Evolutionary conservation across 805 yeast species (phyloP), one percentile per base, ranked within the genome.

Genomic region (Pichia cephalocereana): DNA sequence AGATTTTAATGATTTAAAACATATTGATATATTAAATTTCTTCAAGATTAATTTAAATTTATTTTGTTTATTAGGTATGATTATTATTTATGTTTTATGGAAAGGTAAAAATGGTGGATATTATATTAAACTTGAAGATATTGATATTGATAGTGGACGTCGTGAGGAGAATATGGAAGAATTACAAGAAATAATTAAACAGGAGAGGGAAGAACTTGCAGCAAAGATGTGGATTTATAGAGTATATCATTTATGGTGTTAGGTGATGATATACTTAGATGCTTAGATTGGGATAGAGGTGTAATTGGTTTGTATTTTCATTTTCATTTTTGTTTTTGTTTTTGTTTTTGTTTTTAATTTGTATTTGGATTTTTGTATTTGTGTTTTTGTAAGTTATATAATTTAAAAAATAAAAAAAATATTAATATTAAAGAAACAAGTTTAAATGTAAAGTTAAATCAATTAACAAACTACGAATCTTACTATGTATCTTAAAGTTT

Each of bases 11-110:
- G 56, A 76, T 39, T 78, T 77, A 11, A 66, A 49, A 5, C 39
- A 62, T 8, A 75, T 80, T 42, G 70, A 66, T 59, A 82, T 83
- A 6, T 52, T 62, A 36, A 62, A 58, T 40, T 85, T 85, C 71
- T 84, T 84, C 69, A 67, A 73, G 56, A 67, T 75, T 15, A 83
- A 79, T 62, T 67, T 85, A 53, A 76, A 85, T 9, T 66, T 71
- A 46, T 84, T 84, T 15, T 71, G 83, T 47, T 70, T 80, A 37
- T 30, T 82, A 32, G 73, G 63, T 4, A 74, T 76, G 63, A 81
- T 57, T 42, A 17, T 55, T 37, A 48, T 50, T 9, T 62, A 60
- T 49, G 50, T 54, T 41, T 37, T 61, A 19, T 71, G 70, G 68
- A 65, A 65, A 46, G 52, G 48, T 36, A 71, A 70, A 63, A 60